Evolutionary conservation across 495 filamentous ascomycete genomes (phyloP).

Genomic region (Hypoxylon lienhwacheense): DNA sequence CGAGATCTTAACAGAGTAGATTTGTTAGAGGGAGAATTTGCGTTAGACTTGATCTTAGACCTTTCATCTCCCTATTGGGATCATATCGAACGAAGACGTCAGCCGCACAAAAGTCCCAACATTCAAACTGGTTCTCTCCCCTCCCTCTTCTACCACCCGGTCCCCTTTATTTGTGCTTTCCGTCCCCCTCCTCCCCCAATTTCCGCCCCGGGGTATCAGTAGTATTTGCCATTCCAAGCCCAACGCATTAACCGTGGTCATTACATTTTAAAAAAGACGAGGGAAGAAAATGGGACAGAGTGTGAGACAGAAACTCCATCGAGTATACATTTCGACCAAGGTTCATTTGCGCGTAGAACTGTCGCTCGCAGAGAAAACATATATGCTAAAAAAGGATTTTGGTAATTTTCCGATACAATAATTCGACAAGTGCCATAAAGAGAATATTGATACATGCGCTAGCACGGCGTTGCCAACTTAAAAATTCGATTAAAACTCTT

Average conservation of each 20-base stretch:
- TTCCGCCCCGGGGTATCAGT: slow-evolving; percentile 44
- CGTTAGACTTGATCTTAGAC: too few species aligned
- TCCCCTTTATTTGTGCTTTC: neutral
- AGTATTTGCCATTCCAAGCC: slow-evolving; percentile 36
- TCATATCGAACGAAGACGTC: too few species aligned
- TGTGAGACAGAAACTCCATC: slow-evolving; percentile 2
- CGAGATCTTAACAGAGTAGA: too few species aligned
- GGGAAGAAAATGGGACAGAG: too few species aligned
- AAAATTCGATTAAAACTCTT: too few species aligned
- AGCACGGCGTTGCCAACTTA: slow-evolving; percentile 4
- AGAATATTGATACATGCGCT: slow-evolving; percentile 31
- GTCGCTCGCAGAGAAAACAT: slow-evolving; percentile 11
- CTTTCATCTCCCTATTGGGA: too few species aligned
- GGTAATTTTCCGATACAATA: too few species aligned
- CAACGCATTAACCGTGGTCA: slow-evolving; percentile 33
- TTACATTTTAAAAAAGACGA: slow-evolving; percentile 38
- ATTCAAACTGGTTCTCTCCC: neutral
- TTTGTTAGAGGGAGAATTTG: too few species aligned
- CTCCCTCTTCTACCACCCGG: neutral
- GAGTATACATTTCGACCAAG: slow-evolving; percentile 13
- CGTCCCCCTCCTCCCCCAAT: slow-evolving; percentile 17
- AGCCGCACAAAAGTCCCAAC: too few species aligned
- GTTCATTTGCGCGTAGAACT: neutral
- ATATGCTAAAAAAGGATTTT: slow-evolving; percentile 29
- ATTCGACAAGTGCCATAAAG: slow-evolving; percentile 18